Evolutionary conservation across 225 moss, liverwort and hornwort genomes (phyloP), one percentile per base, ranked within the genome.

Genomic region (Marchantia paleacea): DNA sequence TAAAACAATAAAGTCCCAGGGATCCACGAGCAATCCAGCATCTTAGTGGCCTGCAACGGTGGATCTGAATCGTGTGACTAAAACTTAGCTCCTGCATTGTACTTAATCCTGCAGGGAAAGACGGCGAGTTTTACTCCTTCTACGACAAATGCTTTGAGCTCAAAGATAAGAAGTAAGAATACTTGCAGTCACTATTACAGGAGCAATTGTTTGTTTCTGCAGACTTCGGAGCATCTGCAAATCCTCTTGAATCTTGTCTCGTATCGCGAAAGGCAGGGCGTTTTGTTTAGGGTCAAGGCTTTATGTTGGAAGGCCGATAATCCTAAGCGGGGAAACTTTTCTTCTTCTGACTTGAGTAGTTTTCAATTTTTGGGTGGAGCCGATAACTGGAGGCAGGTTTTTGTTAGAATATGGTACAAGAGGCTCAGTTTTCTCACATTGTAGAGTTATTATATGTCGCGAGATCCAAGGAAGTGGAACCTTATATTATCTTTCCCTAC

Each of bases 71-170:
- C 28, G 25, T 55, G 26, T 26, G 25, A 48, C 51, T 3, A 8
- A n/a, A 24, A n/a, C n/a, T 72, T 22, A 19, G 26, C 15, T 70
- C 48, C 47, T 47, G 19, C 26, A 12, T 12, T 11, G 3, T 8
- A 28, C 12, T 12, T 39, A 48, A 77, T 31, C 48, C 47, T 62
- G 83, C 91, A 97, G 96, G 96, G 53, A 88, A 87, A 75, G 99
- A 99, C 29, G 89, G 90, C 77, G 99, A 94, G 83, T 99, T 95
- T 55, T 92, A 94, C 83, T 84, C 82, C 39, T 92, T 95, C 79
- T 87, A 90, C 73, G 92, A 94, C 31, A 89, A 80, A 77, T 99
- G 99, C 83, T 94, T 95, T 73, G 99, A 99, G 85, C 67, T 91
- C 72, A 94, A 91, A 88, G 92, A 91, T 28, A 91, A 91, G 52